Evolutionary conservation across 495 filamentous ascomycete genomes (phyloP).

Genomic region (Rusavskia elegans): DNA sequence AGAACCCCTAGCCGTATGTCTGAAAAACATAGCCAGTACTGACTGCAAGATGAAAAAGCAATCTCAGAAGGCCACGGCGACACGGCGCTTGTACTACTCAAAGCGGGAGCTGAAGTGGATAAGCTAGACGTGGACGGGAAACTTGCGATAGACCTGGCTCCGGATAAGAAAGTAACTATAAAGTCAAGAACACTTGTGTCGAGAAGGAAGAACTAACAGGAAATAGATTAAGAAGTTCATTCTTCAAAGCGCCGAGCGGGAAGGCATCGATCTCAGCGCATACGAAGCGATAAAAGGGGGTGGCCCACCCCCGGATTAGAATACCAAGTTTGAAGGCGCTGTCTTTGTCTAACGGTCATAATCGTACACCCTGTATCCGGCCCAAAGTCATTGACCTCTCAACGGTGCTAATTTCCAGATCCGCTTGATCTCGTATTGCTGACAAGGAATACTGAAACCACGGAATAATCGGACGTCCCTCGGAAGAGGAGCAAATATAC

Average conservation of each 20-base stretch:
- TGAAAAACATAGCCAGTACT: not conserved
- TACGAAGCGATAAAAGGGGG: not conserved
- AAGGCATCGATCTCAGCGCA: slow-evolving; percentile 56
- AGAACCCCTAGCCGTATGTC: no score
- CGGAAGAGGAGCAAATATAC: no score
- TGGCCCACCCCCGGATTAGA: no score
- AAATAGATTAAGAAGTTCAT: slow-evolving; percentile 60
- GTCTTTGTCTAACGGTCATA: not conserved
- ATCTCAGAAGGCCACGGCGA: slow-evolving; percentile 89
- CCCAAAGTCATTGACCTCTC: not conserved
- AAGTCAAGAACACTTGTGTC: not conserved
- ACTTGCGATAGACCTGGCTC: slow-evolving; percentile 66
- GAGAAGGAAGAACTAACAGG: not conserved
- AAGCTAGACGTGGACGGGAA: slow-evolving; percentile 59
- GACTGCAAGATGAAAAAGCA: slow-evolving; percentile 13
- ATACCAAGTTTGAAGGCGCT: no score
- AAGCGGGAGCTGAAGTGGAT: slow-evolving; percentile 68
- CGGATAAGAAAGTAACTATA: slow-evolving; percentile 49
- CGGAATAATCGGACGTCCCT: no score
- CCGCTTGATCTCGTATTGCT: not conserved
- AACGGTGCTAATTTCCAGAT: not conserved
- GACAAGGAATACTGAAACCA: no score
- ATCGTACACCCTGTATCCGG: not conserved
- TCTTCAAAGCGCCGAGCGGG: slow-evolving; percentile 59
- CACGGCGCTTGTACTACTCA: slow-evolving; percentile 65